Evolutionary conservation across 805 yeast genomes (phyloP).

Genomic region (Lachancea lanzarotensis): DNA sequence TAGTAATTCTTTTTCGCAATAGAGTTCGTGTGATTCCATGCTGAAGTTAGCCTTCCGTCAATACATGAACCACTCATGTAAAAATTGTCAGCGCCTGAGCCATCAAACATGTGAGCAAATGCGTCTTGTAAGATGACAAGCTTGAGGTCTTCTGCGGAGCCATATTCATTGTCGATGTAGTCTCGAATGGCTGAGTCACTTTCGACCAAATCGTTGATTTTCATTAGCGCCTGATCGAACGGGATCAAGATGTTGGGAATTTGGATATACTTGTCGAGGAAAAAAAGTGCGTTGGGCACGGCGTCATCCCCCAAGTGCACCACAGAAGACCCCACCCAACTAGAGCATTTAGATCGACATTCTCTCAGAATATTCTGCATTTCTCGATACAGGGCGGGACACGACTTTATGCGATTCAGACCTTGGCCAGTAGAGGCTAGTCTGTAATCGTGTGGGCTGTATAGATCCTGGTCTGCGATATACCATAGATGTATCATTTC

Average conservation of each 20-base stretch:
- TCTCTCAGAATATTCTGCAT: conserved; percentile 66
- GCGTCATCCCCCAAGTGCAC: conserved; percentile 79
- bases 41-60: conserved; percentile 73
- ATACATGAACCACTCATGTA: conserved; percentile 81
- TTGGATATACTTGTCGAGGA: conserved; percentile 72
- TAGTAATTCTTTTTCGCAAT: conserved; percentile 61
- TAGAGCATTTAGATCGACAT: conserved; percentile 54
- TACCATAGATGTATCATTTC: conserved; percentile 76
- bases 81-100: conserved; percentile 79
- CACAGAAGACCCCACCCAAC: conserved; percentile 77
- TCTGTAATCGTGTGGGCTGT: conserved; percentile 48
- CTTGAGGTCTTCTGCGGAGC: conserved; percentile 47
- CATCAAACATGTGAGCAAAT: conserved; percentile 51
- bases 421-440: conserved; percentile 77
- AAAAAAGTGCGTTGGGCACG: conserved; percentile 76
- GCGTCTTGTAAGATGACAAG: conserved; percentile 38
- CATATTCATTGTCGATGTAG: conserved; percentile 56
- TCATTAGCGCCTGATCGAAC: conserved; percentile 50
- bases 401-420: conserved; percentile 64
- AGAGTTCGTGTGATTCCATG: conserved; percentile 77
- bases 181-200: conserved; percentile 42
- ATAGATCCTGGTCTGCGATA: conserved; percentile 65
- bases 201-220: conserved; percentile 46
- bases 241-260: conserved; percentile 75
- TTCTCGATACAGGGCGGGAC: conserved; percentile 60